Evolutionary conservation across 2,329 filamentous ascomycete genomes (phyloP).

Genomic region (Alternaria infectoria): DNA sequence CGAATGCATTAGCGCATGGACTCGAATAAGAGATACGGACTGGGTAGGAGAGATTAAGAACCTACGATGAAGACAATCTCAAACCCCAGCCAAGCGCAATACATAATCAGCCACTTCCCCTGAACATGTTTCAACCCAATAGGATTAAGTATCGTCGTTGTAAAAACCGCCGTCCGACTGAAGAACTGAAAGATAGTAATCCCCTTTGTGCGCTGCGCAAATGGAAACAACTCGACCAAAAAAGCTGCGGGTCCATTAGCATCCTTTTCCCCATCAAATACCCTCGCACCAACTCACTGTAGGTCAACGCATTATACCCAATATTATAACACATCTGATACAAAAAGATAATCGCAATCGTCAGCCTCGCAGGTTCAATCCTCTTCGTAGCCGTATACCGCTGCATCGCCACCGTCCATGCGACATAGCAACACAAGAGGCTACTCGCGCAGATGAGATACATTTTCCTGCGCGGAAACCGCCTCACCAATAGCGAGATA

Average conservation of each 20-base stretch:
- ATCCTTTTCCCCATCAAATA: not conserved
- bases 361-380: constrained; percentile 46
- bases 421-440: constrained; percentile 41
- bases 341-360: constrained; percentile 59
- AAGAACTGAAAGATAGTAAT: constrained; percentile 65
- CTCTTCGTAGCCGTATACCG: constrained; percentile 48
- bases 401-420: constrained; percentile 57
- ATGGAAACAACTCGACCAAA: constrained; percentile 57
- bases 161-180: constrained; percentile 65
- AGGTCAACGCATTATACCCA: constrained; percentile 68
- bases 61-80: constrained; percentile 63
- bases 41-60: no score
- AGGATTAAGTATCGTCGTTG: constrained; percentile 67
- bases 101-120: constrained; percentile 70
- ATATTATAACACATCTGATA: constrained; percentile 63
- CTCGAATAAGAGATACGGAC: no score
- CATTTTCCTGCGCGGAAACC: constrained; percentile 61
- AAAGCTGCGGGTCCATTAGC: constrained; percentile 51
- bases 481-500: constrained; percentile 62
- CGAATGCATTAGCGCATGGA: not conserved
- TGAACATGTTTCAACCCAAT: constrained; percentile 66
- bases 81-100: constrained; percentile 63
- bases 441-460: constrained; percentile 55
- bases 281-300: constrained; percentile 48
- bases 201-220: constrained; percentile 56